phyloP scores from a whole-genome alignment of 129 eudicot species.

The Gnaphalium uliginosum region DNA sequence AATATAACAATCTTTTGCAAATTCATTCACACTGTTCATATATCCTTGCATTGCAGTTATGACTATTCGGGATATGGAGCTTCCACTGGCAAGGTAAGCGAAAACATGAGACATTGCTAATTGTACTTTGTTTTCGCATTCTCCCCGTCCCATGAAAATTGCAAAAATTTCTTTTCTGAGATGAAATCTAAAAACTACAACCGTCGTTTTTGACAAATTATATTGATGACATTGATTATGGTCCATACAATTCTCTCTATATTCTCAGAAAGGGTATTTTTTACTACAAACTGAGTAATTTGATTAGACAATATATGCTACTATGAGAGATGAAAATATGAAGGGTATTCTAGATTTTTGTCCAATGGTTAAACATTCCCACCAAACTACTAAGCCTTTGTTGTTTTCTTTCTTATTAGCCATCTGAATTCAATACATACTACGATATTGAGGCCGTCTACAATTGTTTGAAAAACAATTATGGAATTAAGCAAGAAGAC shows the following conservation, averaged over 20 bases:
- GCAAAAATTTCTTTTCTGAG: not conserved
- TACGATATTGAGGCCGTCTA: constrained; percentile 92
- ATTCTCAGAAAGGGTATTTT: constrained; percentile 10
- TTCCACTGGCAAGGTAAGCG: constrained; percentile 91
- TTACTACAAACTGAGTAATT: not conserved
- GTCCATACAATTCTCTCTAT: not conserved
- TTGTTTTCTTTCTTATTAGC: constrained; percentile 51
- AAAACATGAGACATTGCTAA: not conserved
- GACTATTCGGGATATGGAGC: constrained; percentile 99
- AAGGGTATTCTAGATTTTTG: constrained; percentile 9
- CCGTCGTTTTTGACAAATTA: not conserved
- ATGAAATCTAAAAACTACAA: not conserved
- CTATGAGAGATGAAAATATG: not conserved
- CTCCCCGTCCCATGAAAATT: not conserved
- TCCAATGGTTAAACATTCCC: constrained; percentile 3
- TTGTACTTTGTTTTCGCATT: not conserved
- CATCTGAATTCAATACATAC: constrained; percentile 94
- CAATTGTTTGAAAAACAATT: constrained; percentile 73
- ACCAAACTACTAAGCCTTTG: constrained; percentile 1
- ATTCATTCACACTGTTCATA: constrained; percentile 13
- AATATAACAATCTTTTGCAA: not conserved
- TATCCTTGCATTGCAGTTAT: constrained; percentile 62
- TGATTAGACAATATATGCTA: not conserved
- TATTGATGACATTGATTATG: constrained; percentile 10
- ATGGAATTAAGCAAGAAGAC: constrained; percentile 87